A percentile compares a stretch with the other conserved stretches of the same genome.
These are phyloP conservation scores for Metschnikowia lochheadii DNA, from an alignment of 805 yeast genomes.

Conservation along the genomic window DNA sequence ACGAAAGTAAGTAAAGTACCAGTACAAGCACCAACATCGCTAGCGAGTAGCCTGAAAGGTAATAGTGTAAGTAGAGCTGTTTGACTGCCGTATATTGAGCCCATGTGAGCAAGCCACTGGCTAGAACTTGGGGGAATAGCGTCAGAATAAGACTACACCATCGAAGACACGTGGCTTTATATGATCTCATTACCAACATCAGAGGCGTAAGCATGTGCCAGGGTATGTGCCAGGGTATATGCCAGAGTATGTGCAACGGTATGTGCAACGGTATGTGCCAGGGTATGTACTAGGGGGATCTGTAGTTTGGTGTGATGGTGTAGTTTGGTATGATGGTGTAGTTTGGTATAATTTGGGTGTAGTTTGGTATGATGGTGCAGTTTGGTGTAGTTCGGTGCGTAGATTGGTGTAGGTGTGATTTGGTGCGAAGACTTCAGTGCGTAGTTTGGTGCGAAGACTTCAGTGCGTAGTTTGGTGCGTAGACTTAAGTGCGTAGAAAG, in stretches of 20 bases:
- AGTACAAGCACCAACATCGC: constrained; percentile 16
- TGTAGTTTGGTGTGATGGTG: not conserved
- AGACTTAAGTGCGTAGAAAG: too few relatives aligned
- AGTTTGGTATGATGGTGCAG: too few relatives aligned
- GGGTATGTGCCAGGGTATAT: too few relatives aligned
- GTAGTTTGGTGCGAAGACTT: too few relatives aligned
- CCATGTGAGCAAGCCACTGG: constrained; percentile 44
- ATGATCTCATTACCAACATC: constrained; percentile 16
- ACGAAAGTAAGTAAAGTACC: constrained; percentile 30
- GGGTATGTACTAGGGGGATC: too few relatives aligned
- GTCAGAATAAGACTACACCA: constrained; percentile 35
- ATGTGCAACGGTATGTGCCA: too few relatives aligned
- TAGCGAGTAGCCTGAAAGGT: not conserved
- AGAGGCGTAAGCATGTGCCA: constrained; percentile 14
- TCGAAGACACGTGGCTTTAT: constrained; percentile 7
- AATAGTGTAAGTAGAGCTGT: constrained; percentile 22
- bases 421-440: too few relatives aligned
- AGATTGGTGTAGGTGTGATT: too few relatives aligned
- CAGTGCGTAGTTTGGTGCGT: too few relatives aligned
- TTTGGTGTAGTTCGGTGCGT: not conserved
- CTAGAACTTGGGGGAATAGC: constrained; percentile 48
- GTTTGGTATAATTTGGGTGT: too few relatives aligned
- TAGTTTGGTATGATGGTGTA: not conserved
- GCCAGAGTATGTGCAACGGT: too few relatives aligned
- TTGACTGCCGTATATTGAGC: constrained; percentile 38